Conservation (phyloP, 306 rosid species). For the Dalbergia oliveri region DNA sequence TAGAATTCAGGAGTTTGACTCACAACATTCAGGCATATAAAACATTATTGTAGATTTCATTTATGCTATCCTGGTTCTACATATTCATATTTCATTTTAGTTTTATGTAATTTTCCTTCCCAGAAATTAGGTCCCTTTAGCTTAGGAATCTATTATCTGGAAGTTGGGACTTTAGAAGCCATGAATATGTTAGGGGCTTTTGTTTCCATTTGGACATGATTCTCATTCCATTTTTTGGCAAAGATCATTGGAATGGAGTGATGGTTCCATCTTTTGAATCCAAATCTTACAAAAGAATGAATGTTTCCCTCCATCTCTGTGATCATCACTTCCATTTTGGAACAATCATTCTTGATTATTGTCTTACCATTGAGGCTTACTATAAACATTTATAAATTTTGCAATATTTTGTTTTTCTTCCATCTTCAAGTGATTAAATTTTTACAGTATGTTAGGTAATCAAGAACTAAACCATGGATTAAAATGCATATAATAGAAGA, state of each 20-base stretch:
- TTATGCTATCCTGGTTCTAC: not conserved
- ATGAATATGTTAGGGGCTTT: not conserved
- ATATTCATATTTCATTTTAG: not conserved
- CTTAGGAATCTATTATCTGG: not conserved
- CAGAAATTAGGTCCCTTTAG: not conserved
- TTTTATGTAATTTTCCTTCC: not conserved
- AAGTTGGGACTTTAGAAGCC: not conserved
- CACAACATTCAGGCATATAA: not conserved
- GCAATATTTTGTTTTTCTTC: conserved; percentile 6
- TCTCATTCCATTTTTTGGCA: not conserved
- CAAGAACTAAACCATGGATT: too few species aligned
- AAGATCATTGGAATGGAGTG: not conserved
- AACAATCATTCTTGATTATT: too few species aligned
- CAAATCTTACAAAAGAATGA: not conserved
- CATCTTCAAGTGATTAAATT: not conserved
- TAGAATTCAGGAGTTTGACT: not conserved
- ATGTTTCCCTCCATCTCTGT: conserved; percentile 8
- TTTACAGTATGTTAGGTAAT: not conserved
- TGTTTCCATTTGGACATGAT: not conserved
- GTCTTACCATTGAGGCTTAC: too few species aligned
- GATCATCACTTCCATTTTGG: not conserved
- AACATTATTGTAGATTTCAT: not conserved
- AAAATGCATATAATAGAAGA: too few species aligned
- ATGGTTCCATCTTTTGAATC: conserved; percentile 2
- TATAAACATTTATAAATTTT: not conserved